phyloP scores from a whole-genome alignment of 2,329 filamentous ascomycete genomes.

The Daldinia sp. region DNA sequence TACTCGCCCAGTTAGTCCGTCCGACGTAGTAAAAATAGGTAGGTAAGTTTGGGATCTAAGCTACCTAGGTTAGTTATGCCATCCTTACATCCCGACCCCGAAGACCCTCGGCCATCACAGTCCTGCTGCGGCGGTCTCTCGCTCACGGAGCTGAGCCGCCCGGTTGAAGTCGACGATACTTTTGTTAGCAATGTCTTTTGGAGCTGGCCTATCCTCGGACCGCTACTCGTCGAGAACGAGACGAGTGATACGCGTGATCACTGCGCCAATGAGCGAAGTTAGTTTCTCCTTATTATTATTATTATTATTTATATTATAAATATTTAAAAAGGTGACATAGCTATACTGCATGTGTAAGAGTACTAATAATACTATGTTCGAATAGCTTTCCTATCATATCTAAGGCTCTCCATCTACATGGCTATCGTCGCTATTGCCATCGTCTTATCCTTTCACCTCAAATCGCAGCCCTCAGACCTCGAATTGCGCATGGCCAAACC shows the following conservation, averaged over 20 bases:
- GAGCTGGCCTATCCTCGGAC: constrained; percentile 69
- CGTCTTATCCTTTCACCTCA: constrained; percentile 91
- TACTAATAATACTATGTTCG: background rate
- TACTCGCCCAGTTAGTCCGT: too few species aligned
- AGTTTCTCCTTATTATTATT: constrained; percentile 22
- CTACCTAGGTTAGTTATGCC: constrained; percentile 13
- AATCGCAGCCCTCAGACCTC: constrained; percentile 70
- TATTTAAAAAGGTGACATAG: background rate
- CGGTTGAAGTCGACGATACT: constrained; percentile 56
- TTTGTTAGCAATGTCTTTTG: constrained; percentile 54
- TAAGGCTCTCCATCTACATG: constrained; percentile 90
- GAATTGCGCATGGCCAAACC: constrained; percentile 84
- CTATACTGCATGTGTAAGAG: background rate
- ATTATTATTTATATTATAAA: background rate
- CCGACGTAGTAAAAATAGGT: too few species aligned
- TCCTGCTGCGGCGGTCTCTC: constrained; percentile 53
- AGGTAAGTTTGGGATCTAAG: too few species aligned
- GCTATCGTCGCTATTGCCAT: constrained; percentile 89
- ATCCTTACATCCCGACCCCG: constrained; percentile 45
- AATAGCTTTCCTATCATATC: constrained; percentile 83
- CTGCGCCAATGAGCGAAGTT: constrained; percentile 79
- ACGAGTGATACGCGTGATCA: constrained; percentile 79
- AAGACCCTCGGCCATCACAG: constrained; percentile 48
- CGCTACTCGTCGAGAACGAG: constrained; percentile 77
- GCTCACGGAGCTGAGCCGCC: constrained; percentile 48